Evolutionary conservation across 2,329 filamentous ascomycete species (phyloP).

Genomic region (Exophiala dermatitidis): DNA sequence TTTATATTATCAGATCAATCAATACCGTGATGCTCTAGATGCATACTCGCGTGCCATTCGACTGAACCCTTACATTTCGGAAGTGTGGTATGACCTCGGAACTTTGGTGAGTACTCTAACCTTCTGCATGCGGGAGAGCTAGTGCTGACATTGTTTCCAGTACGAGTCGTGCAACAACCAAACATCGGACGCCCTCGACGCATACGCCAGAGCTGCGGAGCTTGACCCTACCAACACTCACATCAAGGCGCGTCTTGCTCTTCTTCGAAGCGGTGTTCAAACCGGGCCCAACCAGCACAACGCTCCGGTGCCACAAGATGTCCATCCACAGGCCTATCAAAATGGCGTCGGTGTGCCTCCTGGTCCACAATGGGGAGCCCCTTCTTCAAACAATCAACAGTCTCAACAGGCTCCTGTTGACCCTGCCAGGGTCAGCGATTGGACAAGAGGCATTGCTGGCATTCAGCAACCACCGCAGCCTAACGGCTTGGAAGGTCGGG

Average conservation of each 20-base stretch:
- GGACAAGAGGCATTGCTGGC: slow-evolving; percentile 65
- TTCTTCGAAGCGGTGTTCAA: slow-evolving; percentile 73
- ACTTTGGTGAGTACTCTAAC: slow-evolving; percentile 63
- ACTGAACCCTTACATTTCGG: slow-evolving; percentile 94
- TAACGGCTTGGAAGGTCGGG: slow-evolving; percentile 73
- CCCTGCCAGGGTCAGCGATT: slow-evolving; percentile 50
- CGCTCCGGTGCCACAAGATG: slow-evolving; percentile 87
- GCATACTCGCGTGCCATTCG: slow-evolving; percentile 95
- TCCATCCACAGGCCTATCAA: slow-evolving; percentile 92
- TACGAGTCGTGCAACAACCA: slow-evolving; percentile 99
- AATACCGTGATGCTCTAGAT: slow-evolving; percentile 95
- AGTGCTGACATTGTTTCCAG: slow-evolving; percentile 43
- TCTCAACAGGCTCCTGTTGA: slow-evolving; percentile 45
- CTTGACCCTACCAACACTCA: slow-evolving; percentile 88
- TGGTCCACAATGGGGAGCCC: slow-evolving; percentile 81
- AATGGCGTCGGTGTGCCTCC: slow-evolving; percentile 75
- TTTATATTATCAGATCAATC: slow-evolving; percentile 98
- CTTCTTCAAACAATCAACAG: slow-evolving; percentile 42
- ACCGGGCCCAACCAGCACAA: slow-evolving; percentile 65
- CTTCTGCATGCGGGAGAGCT: background rate
- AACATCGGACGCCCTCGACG: slow-evolving; percentile 89
- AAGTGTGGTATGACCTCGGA: slow-evolving; percentile 98
- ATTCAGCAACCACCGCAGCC: slow-evolving; percentile 60
- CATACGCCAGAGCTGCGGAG: slow-evolving; percentile 89
- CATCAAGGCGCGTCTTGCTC: slow-evolving; percentile 87